Evolutionary conservation across 1,139 yeast genomes (phyloP).

Genomic region (Hemisphaericaspora xylofermentans): DNA sequence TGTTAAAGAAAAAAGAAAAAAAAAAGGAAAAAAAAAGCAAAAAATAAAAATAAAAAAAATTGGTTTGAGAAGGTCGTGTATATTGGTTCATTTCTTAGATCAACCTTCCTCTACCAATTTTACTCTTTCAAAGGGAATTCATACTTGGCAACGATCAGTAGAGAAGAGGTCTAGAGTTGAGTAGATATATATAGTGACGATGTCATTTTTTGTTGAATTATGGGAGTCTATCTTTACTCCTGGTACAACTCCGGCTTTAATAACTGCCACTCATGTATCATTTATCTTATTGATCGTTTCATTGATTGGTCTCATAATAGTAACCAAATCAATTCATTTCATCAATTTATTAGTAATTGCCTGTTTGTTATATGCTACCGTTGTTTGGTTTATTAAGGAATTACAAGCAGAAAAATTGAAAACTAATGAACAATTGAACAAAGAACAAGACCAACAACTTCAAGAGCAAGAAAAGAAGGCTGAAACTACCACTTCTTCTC

Average conservation of each 20-base stretch:
- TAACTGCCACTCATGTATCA: constrained; percentile 56
- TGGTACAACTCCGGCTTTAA: constrained; percentile 85
- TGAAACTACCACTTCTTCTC: neutral
- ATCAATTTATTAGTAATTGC: constrained; percentile 72
- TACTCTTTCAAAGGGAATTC: neutral
- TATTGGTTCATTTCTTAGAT: too few species aligned
- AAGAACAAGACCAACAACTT: constrained; percentile 11
- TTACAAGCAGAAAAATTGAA: constrained; percentile 50
- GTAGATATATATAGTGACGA: constrained; percentile 16
- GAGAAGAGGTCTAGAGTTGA: too few species aligned
- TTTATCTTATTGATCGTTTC: constrained; percentile 39
- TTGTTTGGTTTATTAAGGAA: constrained; percentile 86
- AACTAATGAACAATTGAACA: constrained; percentile 19
- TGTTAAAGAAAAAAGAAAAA: constrained; percentile 1
- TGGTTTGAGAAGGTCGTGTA: constrained; percentile 2
- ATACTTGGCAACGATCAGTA: too few species aligned
- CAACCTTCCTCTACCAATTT: too few species aligned
- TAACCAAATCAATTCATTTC: constrained; percentile 75
- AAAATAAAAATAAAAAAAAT: constrained; percentile 1
- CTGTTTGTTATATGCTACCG: constrained; percentile 67
- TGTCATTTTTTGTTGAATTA: constrained; percentile 60
- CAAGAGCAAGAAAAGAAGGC: constrained; percentile 7
- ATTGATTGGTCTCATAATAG: constrained; percentile 54
- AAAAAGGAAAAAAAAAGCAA: constrained; percentile 1
- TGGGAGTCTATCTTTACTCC: constrained; percentile 96